phyloP scores from a whole-genome alignment of 371 early-diverging fungal genomes.

The Massospora cicadina region DNA sequence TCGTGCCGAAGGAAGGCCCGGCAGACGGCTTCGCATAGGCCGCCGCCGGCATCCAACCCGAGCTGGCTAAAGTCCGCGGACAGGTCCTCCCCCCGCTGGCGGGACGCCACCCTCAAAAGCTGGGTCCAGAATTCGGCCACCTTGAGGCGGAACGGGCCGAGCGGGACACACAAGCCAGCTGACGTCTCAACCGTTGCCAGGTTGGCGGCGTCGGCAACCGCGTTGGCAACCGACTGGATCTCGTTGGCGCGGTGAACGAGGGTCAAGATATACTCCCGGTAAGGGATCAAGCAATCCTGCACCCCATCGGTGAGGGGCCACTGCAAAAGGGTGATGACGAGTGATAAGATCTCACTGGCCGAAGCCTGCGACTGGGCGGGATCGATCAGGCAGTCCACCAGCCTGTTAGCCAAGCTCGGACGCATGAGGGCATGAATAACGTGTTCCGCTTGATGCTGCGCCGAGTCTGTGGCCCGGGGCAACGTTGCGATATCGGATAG shows the following conservation, averaged over 20 bases:
- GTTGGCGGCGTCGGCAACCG: not conserved
- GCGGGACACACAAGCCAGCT: not conserved
- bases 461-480: not conserved
- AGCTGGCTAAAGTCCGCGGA: not conserved
- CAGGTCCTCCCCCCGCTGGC: not conserved
- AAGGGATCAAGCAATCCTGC: not conserved
- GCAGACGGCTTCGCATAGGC: not conserved
- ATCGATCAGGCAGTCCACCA: not conserved
- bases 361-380: not conserved
- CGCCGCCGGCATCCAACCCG: not conserved
- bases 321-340: not conserved
- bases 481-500: not conserved
- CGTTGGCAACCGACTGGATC: not conserved
- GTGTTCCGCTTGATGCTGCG: not conserved
- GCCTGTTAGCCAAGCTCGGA: not conserved
- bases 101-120: not conserved
- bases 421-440: not conserved
- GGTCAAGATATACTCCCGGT: not conserved
- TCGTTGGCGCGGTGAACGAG: not conserved
- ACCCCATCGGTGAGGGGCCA: not conserved
- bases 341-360: not conserved
- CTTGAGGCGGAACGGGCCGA: not conserved
- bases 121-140: not conserved
- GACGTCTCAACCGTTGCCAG: not conserved
- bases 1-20: not conserved